These are phyloP conservation scores for Penicillium pancosmium DNA, from an alignment of 495 filamentous ascomycete genomes.

Conservation along the genomic window DNA sequence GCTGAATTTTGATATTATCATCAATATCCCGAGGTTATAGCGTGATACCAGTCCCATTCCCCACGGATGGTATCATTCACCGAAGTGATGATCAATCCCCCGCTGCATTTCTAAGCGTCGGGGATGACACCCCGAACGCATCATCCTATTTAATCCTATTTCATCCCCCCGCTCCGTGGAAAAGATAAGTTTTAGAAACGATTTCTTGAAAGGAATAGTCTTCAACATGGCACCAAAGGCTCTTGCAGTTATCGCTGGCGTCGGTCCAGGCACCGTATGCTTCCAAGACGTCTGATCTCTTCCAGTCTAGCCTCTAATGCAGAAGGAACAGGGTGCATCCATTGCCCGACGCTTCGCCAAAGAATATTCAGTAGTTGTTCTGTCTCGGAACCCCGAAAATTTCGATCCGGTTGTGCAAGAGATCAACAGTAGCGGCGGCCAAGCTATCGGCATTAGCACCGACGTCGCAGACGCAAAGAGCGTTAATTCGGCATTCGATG, in stretches of 20 bases:
- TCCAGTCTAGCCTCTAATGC: neutral
- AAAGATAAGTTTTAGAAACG: too few species aligned
- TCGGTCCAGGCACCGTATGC: conserved; percentile 69
- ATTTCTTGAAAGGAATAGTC: neutral
- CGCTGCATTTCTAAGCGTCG: conserved; percentile 35
- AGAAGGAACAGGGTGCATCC: conserved; percentile 44
- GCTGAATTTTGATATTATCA: conserved; percentile 16
- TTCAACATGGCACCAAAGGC: conserved; percentile 41
- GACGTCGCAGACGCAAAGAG: conserved; percentile 68
- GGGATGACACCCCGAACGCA: conserved; percentile 11
- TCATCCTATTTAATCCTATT: conserved; percentile 9
- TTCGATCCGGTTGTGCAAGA: conserved; percentile 70
- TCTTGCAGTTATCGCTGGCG: conserved; percentile 74
- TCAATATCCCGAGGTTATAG: conserved; percentile 4
- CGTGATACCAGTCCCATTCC: conserved; percentile 15
- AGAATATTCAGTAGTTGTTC: conserved; percentile 73
- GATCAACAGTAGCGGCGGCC: conserved; percentile 69
- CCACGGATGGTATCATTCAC: conserved; percentile 31
- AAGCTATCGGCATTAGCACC: conserved; percentile 74
- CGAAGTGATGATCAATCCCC: conserved; percentile 32
- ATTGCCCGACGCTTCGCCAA: conserved; percentile 71
- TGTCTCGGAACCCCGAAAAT: conserved; percentile 69
- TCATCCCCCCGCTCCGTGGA: neutral
- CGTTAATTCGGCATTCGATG: conserved; percentile 65
- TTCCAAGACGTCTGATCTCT: neutral